Conservation (phyloP, 345 rosid genomes). For the Camelina laxa region DNA sequence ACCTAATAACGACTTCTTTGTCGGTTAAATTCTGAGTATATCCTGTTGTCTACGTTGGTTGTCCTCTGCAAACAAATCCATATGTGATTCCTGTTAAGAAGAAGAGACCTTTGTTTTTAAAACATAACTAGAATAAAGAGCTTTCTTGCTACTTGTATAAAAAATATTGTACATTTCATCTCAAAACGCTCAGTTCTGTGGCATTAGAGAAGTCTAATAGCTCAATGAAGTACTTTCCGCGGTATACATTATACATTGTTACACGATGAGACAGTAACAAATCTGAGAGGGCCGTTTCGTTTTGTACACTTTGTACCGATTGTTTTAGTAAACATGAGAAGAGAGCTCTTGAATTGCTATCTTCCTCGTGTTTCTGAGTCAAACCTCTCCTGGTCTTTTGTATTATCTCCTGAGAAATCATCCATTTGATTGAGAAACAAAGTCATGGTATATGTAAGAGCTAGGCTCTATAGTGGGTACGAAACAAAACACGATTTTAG, state of each 20-base stretch:
- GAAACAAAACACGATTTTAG: neutral
- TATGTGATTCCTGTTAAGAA: neutral
- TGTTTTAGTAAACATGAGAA: slow-evolving; percentile 22
- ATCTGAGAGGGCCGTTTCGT: slow-evolving; percentile 23
- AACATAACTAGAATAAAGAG: slow-evolving; percentile 15
- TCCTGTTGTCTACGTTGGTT: slow-evolving; percentile 4
- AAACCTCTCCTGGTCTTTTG: slow-evolving; percentile 5
- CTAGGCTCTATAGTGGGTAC: slow-evolving; percentile 15
- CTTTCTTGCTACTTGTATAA: slow-evolving; percentile 6
- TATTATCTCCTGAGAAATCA: slow-evolving; percentile 41
- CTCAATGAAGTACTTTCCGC: slow-evolving; percentile 28
- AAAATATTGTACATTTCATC: slow-evolving; percentile 39
- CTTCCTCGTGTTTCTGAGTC: slow-evolving; percentile 16
- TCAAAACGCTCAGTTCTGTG: slow-evolving; percentile 37
- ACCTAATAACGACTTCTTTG: slow-evolving; percentile 19
- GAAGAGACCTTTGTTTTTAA: neutral
- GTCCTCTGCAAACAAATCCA: slow-evolving; percentile 21
- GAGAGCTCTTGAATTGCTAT: slow-evolving; percentile 35
- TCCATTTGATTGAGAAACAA: slow-evolving; percentile 24
- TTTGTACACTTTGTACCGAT: slow-evolving; percentile 28
- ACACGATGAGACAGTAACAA: slow-evolving; percentile 27
- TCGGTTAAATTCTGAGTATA: slow-evolving; percentile 2
- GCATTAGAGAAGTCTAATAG: slow-evolving; percentile 33
- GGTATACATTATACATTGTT: slow-evolving; percentile 34
- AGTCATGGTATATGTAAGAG: slow-evolving; percentile 18